Conservation (phyloP, 208 protist genomes). For the Trypanosoma lewisi region DNA sequence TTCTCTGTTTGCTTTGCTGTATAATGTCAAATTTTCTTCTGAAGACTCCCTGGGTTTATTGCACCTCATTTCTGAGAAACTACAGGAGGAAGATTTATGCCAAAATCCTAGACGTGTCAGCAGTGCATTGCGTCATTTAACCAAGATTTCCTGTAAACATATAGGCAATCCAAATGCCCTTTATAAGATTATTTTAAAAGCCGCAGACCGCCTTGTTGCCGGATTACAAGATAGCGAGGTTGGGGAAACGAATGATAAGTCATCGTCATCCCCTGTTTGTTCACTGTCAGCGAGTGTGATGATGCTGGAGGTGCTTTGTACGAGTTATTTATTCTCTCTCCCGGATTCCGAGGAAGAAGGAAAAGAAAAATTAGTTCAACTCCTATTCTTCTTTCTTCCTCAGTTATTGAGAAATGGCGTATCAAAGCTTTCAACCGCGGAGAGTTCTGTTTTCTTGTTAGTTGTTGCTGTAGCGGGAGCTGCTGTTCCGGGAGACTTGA, state of each 20-base stretch:
- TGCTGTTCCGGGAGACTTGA: background rate
- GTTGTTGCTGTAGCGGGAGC: background rate
- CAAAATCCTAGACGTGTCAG: slow-evolving; percentile 23
- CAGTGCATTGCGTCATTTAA: slow-evolving; percentile 21
- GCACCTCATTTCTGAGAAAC: slow-evolving; percentile 14
- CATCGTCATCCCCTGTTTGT: background rate
- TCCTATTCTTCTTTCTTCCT: background rate
- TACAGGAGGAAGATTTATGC: slow-evolving; percentile 6
- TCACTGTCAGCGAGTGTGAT: background rate
- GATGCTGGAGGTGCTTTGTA: slow-evolving; percentile 6
- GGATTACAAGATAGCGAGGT: background rate
- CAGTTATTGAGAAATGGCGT: background rate
- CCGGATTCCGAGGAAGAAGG: background rate
- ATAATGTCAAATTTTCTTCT: slow-evolving; percentile 16
- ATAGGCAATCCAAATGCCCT: slow-evolving; percentile 6
- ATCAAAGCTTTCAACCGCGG: slow-evolving; percentile 5
- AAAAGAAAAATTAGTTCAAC: background rate
- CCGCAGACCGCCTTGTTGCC: background rate
- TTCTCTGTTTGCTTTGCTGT: slow-evolving; percentile 25
- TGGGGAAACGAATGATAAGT: background rate
- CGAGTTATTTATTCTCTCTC: background rate
- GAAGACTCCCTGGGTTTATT: slow-evolving; percentile 16
- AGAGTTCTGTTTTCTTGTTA: background rate
- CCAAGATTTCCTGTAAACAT: slow-evolving; percentile 6
- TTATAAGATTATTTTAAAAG: slow-evolving; percentile 7